Evolutionary conservation across 768 basidiomycete genomes (phyloP), one percentile per base, ranked within the genome.

Genomic region (Hemileccinum impolitum): DNA sequence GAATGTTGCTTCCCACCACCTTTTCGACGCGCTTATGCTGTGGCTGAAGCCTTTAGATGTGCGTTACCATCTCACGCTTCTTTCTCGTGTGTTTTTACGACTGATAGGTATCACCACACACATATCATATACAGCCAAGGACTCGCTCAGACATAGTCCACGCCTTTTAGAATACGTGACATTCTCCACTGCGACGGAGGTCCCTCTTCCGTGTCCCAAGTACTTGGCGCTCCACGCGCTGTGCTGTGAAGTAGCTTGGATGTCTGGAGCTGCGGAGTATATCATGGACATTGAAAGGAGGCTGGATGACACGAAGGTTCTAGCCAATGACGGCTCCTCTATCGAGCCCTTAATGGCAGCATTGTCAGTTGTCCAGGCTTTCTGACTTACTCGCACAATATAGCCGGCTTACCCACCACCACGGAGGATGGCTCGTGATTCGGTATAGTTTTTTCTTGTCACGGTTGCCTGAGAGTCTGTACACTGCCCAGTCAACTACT

Each of bases 41-140:
- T 55, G 53, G 46, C 25, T 48, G 18, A 53, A 53, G 43, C 54
- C 51, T 6, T 18, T 45, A 2, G 35, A 34, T 1, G 53, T 52
- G 14, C 3, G 42, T 43, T 31, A 5, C 9, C n/a, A 0, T 3
- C 12, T 17, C n/a, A n/a, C n/a, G n/a, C 15, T 11, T 37, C 11
- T 23, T 14, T 32, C 14, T 23, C 12, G 10, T 14, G 3, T 7
- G 21, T 25, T 17, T 28, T 44, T 6, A 37, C 9, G n/a, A n/a
- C n/a, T n/a, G n/a, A n/a, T 19, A 48, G 51, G 36, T 5, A 19
- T 7, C 3, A 15, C 35, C 17, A 17, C 41, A 45, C 23, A 41
- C 4, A 4, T 53, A 41, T 17, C 9, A 6, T 32, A 28, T 32
- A 34, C 19, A 10, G 14, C 38, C n/a, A n/a, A 47, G 30, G 30